Evolutionary conservation across 371 early-diverging fungal species (phyloP).

Genomic region (Mucor saturninus): DNA sequence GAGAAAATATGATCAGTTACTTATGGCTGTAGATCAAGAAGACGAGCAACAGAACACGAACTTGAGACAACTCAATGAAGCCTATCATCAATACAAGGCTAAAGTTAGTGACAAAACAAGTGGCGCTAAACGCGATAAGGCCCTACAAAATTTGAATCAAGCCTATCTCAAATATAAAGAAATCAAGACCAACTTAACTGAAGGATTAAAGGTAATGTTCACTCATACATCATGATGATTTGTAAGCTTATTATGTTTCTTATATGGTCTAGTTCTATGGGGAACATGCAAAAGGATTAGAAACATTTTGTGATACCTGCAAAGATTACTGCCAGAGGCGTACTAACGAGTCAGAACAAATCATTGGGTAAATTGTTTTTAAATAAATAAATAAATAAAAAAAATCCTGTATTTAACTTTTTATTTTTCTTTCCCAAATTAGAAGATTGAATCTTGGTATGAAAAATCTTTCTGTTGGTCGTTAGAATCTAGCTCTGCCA

Average conservation of each 20-base stretch:
- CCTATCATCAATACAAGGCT: conserved; percentile 67
- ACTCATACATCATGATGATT: background rate
- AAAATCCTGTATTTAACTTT: background rate
- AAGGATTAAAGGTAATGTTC: conserved; percentile 61
- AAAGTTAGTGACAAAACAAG: conserved; percentile 55
- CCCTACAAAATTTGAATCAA: conserved; percentile 70
- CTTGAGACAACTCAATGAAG: conserved; percentile 61
- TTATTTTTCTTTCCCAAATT: background rate
- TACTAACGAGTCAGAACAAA: conserved; percentile 61
- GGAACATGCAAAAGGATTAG: conserved; percentile 66
- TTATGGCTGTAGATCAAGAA: conserved; percentile 63
- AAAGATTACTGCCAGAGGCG: conserved; percentile 72
- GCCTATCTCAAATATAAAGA: conserved; percentile 72
- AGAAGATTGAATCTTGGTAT: conserved; percentile 14
- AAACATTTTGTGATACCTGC: conserved; percentile 62
- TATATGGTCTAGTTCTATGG: conserved; percentile 64
- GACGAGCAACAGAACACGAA: conserved; percentile 65
- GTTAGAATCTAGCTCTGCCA: conserved; percentile 34
- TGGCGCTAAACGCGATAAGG: conserved; percentile 65
- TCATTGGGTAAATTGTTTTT: conserved; percentile 15
- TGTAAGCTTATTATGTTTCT: too few species aligned
- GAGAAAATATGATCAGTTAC: conserved; percentile 68
- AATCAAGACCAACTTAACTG: conserved; percentile 66
- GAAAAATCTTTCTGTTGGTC: conserved; percentile 5
- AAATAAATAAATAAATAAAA: conserved; percentile 1